These are phyloP conservation scores for Sclerotinia nivalis DNA, from an alignment of 2,329 filamentous ascomycete species.

Conservation along the genomic window DNA sequence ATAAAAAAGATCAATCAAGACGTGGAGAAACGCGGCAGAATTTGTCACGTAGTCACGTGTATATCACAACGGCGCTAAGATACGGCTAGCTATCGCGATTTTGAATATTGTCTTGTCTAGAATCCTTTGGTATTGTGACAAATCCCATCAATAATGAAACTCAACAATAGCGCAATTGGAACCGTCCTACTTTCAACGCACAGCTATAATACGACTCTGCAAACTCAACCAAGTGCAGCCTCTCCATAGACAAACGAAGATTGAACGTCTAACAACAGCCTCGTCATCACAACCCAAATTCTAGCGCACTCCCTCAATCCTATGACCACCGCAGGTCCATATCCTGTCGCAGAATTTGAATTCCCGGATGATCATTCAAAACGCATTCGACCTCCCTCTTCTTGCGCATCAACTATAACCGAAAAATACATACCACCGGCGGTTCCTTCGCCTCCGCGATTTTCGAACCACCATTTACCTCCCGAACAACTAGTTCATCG, in stretches of 20 bases:
- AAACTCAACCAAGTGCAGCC: background rate
- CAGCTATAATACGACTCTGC: background rate
- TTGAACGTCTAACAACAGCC: background rate
- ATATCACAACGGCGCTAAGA: background rate
- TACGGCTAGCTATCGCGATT: slow-evolving; percentile 20
- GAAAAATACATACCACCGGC: slow-evolving; percentile 55
- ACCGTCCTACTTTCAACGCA: background rate
- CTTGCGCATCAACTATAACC: slow-evolving; percentile 47
- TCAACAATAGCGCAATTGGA: slow-evolving; percentile 4
- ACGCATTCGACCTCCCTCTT: slow-evolving; percentile 15
- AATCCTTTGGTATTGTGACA: background rate
- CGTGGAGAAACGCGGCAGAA: background rate
- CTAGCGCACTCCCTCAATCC: slow-evolving; percentile 9
- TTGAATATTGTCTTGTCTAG: slow-evolving; percentile 7
- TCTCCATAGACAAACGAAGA: background rate
- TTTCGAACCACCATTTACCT: slow-evolving; percentile 56
- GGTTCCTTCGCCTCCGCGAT: slow-evolving; percentile 60
- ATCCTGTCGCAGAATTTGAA: slow-evolving; percentile 16
- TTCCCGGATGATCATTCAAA: slow-evolving; percentile 20
- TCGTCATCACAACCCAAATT: slow-evolving; percentile 10
- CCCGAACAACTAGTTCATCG: slow-evolving; percentile 40
- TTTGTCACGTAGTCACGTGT: background rate
- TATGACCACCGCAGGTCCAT: slow-evolving; percentile 23
- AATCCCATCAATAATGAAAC: slow-evolving; percentile 11
- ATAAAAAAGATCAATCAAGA: background rate